phyloP scores from a whole-genome alignment of 2,329 filamentous ascomycete species.

The Diaporthe aspalathi region DNA sequence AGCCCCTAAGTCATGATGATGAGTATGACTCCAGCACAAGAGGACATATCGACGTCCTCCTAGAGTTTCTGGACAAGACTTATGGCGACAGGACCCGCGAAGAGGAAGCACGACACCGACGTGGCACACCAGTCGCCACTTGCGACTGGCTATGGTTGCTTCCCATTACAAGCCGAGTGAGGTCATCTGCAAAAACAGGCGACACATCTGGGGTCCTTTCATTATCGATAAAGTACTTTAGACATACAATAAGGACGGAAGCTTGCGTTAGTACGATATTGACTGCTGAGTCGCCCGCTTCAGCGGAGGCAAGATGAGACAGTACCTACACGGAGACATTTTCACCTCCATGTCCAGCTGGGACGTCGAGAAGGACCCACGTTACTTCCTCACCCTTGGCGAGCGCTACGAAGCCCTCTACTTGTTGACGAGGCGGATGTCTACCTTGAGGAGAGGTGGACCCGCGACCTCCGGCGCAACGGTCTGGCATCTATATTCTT shows the following conservation, averaged over 20 bases:
- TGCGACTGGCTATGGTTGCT: constrained; percentile 60
- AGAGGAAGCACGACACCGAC: constrained; percentile 55
- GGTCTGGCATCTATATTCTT: constrained; percentile 61
- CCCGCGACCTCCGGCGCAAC: constrained; percentile 58
- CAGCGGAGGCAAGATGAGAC: constrained; percentile 48
- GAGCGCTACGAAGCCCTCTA: constrained; percentile 63
- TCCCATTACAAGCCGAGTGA: constrained; percentile 58
- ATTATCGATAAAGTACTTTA: constrained; percentile 52
- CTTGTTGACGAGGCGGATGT: constrained; percentile 71
- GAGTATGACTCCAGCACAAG: constrained; percentile 55
- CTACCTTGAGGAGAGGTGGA: constrained; percentile 64
- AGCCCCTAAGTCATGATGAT: constrained; percentile 54
- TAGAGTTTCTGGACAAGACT: constrained; percentile 55
- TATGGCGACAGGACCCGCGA: constrained; percentile 51
- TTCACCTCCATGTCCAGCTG: constrained; percentile 49
- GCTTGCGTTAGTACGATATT: constrained; percentile 43
- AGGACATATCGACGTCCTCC: constrained; percentile 58
- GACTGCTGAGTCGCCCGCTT: constrained; percentile 57
- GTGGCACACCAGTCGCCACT: constrained; percentile 54
- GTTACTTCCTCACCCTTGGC: constrained; percentile 61
- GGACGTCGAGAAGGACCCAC: constrained; percentile 54
- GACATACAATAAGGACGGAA: constrained; percentile 7
- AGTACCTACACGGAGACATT: constrained; percentile 59
- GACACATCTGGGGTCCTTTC: constrained; percentile 55
- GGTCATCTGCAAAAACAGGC: constrained; percentile 55